Evolutionary conservation across 1,139 yeast genomes (phyloP).

Genomic region (Kurtzmaniella natalensis): DNA sequence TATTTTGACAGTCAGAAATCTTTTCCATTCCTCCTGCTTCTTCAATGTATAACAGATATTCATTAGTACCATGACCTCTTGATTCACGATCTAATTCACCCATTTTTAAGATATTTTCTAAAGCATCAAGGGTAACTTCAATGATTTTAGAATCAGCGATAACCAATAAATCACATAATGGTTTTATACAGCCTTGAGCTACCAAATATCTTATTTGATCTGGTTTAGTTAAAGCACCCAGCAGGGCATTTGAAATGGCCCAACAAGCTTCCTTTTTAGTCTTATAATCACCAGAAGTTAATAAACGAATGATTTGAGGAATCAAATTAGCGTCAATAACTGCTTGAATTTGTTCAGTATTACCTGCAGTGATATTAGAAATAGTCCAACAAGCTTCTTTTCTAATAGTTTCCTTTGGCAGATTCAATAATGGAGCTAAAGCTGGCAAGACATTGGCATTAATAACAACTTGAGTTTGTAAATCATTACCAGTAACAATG

Average conservation of each 20-base stretch:
- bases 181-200: constrained; percentile 94
- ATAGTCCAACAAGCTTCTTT: constrained; percentile 99
- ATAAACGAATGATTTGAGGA: constrained; percentile 84
- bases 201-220: constrained; percentile 92
- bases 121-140: constrained; percentile 92
- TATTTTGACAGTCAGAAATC: constrained; percentile 88
- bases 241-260: constrained; percentile 97
- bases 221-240: constrained; percentile 90
- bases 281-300: constrained; percentile 83
- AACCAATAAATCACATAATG: constrained; percentile 85
- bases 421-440: constrained; percentile 70
- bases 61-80: constrained; percentile 64
- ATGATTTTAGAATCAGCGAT: constrained; percentile 89
- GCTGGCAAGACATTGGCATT: constrained; percentile 91
- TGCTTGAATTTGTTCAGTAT: constrained; percentile 91
- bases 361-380: constrained; percentile 97
- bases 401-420: constrained; percentile 87
- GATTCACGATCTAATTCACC: constrained; percentile 91
- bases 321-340: constrained; percentile 92
- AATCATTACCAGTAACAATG: constrained; percentile 94
- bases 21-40: constrained; percentile 99
- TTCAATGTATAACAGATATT: constrained; percentile 87
- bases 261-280: constrained; percentile 98
- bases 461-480: constrained; percentile 92
- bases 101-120: constrained; percentile 88